A percentile compares a stretch with the other conserved stretches of the same genome.
Conservation (phyloP, 495 filamentous ascomycete species). For the Penicillium cataractarum region DNA sequence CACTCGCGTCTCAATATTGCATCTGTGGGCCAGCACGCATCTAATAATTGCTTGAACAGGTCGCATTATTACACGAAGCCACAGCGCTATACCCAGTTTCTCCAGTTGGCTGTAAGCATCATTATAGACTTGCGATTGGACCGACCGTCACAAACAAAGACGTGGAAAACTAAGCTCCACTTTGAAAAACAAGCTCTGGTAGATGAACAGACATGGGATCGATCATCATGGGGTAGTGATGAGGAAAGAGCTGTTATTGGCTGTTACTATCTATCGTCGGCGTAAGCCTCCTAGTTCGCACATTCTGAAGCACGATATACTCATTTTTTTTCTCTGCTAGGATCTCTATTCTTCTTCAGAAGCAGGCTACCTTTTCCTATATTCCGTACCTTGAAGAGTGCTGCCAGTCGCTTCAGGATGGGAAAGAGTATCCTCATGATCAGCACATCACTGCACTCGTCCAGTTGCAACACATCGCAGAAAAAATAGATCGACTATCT, state of each 20-base stretch:
- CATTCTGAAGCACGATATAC: no score
- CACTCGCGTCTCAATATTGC: conserved; percentile 4
- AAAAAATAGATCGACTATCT: conserved; percentile 30
- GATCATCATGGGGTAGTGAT: conserved; percentile 26
- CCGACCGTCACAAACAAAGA: conserved; percentile 32
- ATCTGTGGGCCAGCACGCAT: conserved; percentile 6
- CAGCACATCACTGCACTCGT: conserved; percentile 24
- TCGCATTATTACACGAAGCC: conserved; percentile 38
- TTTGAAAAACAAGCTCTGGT: conserved; percentile 12
- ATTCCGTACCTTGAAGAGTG: conserved; percentile 26
- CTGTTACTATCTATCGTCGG: conserved; percentile 30
- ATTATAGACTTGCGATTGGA: conserved; percentile 50
- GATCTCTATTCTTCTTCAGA: conserved; percentile 26
- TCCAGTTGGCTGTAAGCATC: conserved; percentile 49
- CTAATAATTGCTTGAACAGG: conserved; percentile 25
- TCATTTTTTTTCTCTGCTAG: no score
- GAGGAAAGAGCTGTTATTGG: conserved; percentile 29
- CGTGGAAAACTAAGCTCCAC: conserved; percentile 23
- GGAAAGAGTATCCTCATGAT: conserved; percentile 21
- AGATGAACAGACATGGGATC: conserved; percentile 11
- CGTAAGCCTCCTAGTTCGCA: conserved; percentile 24
- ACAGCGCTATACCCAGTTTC: conserved; percentile 44
- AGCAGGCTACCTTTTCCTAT: conserved; percentile 26
- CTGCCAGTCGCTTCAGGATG: conserved; percentile 22
- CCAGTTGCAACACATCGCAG: conserved; percentile 30